These are phyloP conservation scores for Nicotiana undulata DNA, from an alignment of 257 asterid species.

Conservation along the genomic window DNA sequence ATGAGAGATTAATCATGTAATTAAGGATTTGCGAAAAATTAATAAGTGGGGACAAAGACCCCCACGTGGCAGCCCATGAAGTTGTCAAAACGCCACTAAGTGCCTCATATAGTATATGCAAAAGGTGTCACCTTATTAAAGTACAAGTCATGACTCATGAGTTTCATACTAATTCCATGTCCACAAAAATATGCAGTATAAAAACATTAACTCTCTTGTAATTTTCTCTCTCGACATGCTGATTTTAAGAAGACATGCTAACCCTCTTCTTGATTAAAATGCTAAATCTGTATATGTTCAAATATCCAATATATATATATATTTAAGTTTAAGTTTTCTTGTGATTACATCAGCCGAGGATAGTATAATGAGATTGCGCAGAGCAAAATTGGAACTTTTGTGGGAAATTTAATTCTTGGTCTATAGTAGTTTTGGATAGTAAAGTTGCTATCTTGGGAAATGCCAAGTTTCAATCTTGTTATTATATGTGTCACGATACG, in stretches of 20 bases:
- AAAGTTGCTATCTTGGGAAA: constrained; percentile 10
- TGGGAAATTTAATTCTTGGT: constrained; percentile 17
- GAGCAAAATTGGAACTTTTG: constrained; percentile 15
- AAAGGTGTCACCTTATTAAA: no score
- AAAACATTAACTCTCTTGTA: background rate
- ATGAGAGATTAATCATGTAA: no score
- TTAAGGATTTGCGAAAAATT: no score
- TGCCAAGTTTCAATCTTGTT: no score
- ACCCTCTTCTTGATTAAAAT: background rate
- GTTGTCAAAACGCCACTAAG: no score
- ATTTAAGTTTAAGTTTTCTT: background rate
- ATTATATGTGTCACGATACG: no score
- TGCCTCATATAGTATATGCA: no score
- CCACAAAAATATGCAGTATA: no score
- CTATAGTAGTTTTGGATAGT: background rate
- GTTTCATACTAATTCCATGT: no score
- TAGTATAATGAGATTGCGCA: constrained; percentile 7
- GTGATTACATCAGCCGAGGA: constrained; percentile 3
- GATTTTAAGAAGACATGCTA: background rate
- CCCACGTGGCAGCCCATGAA: no score
- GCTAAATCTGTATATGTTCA: background rate
- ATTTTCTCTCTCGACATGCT: background rate
- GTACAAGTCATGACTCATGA: no score
- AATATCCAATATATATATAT: background rate
- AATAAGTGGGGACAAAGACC: no score